Base-by-base conservation (phyloP, 2,329 filamentous ascomycete species). In the Cucurbitaria berberidis region DNA sequence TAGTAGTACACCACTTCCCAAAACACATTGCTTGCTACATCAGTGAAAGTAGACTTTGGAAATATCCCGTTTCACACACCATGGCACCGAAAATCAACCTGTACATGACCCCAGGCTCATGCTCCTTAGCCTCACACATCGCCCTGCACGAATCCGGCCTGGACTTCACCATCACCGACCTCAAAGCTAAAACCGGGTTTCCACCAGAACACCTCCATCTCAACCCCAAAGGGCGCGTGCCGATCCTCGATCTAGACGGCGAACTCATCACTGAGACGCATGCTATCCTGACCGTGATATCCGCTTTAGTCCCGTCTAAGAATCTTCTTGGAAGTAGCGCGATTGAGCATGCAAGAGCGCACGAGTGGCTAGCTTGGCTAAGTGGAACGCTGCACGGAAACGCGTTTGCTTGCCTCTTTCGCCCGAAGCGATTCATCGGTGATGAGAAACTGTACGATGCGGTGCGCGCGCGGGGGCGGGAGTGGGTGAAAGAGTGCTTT, bases 151-250 rank as follows among this genome's bases (percentile, higher is more conserved):
- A 62, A 47, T 32, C 55, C 24, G 43, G 44, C 11, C 41, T 63
- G 16, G 9, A 26, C 15, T 63, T 60, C 51, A 51, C 34, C 1
- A 57, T 45, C 34, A 57, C 53, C 13, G 32, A 51, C 8, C 45
- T 63, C 45, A 30, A 49, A 19, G 40, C 49, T 11, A 13, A 48
- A 5, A 26, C 40, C 6, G 49, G 60, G 18, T 65, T 60, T 40
- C 62, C 54, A 5, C 40, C 30, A 3, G 48, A 56, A 3, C 41
- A 60, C 16, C 18, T 55, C 6, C 51, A 60, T 29, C 44, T 66
- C 39, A 68, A 65, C 22, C 57, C 63, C 7, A 68, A 68, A 49
- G 52, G 48, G 5, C 55, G 59, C n/a, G 60, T 68, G 7, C 64
- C 64, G 5, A 55, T 66, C 35, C 36, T 66, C 10, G 24, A 45